Evolutionary conservation across 768 basidiomycete genomes (phyloP), one percentile per base, ranked within the genome.

Genomic region (Suillus hirtellus): DNA sequence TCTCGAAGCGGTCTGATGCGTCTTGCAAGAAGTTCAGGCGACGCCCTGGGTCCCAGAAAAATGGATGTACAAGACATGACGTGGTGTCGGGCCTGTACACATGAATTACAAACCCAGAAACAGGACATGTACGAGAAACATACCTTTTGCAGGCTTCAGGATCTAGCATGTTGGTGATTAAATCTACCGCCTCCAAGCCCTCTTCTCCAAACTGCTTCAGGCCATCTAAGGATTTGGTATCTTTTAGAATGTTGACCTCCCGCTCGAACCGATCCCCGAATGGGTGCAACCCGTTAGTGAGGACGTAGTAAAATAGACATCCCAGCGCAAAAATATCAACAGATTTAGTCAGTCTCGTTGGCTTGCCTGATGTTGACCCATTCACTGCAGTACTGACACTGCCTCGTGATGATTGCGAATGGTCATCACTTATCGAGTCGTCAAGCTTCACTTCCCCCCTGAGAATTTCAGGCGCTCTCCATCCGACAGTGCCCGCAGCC

Each of bases 241-340:
- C 87, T 72, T 92, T 92, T 67, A 97, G 78, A 63, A 99, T 99
- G 74, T 99, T 99, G 31, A 88, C 86, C 76, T 99, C 97, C 65
- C 97, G 78, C 78, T 98, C 94, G 72, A 91, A 98, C 60, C 89
- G 84, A 70, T 95, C 93, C 0, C 97, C 97, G 74, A 87, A 99
- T 15, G 97, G 97, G 82, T 99, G 97, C 2, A 86, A 83, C 2
- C 97, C 97, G 60, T 85, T 88, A 59, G 95, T 94, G 44, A 98
- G 80, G 24, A 90, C 90, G 75, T 96, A 97, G 73, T 93, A 98
- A 75, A 95, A 96, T 66, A 99, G 77, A 76, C 96, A 99, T 0
- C 97, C 97, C 35, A 99, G 78, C 1, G 97, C 94, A 71, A 99
- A 99, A 35, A 99, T 90, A 74, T 99, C 97, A 64, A 99, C 93